These are phyloP conservation scores for Amoebophrya sp. DNA, from an alignment of 169 alveolate genomes.

Conservation along the genomic window DNA sequence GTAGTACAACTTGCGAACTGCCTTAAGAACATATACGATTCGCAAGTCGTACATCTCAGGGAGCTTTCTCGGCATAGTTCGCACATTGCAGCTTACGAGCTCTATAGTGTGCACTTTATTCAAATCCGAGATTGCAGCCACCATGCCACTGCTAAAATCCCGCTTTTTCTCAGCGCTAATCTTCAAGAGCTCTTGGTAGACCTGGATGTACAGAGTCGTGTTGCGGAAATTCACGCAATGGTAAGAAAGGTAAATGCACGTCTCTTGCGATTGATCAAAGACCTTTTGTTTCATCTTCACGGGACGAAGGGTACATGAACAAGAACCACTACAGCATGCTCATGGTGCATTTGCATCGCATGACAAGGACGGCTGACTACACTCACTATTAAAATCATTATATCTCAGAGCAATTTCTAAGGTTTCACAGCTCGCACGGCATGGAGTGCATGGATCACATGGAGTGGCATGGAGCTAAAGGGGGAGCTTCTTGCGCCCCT, in stretches of 20 bases:
- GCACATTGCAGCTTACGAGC: neutral
- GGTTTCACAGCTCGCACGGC: no score
- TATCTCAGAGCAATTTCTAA: no score
- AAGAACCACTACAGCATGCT: no score
- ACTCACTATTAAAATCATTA: no score
- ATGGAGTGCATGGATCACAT: neutral
- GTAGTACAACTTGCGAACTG: no score
- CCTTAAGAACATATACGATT: no score
- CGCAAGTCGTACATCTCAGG: slow-evolving; percentile 6
- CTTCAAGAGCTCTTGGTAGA: neutral
- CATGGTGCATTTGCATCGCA: no score
- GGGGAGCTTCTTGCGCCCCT: neutral
- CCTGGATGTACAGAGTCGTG: neutral
- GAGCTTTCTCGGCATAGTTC: neutral
- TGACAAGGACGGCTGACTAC: no score
- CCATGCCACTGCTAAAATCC: neutral
- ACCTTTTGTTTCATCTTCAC: neutral
- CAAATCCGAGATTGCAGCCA: neutral
- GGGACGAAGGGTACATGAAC: no score
- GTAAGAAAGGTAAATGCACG: neutral
- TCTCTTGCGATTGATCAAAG: neutral
- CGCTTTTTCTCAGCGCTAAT: neutral
- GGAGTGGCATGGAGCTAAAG: neutral
- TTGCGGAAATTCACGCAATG: neutral
- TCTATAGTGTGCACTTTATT: neutral